A percentile compares a stretch with the other conserved stretches of the same genome.
Evolutionary conservation across 805 yeast genomes (phyloP).

Genomic region (Candida ficus): DNA sequence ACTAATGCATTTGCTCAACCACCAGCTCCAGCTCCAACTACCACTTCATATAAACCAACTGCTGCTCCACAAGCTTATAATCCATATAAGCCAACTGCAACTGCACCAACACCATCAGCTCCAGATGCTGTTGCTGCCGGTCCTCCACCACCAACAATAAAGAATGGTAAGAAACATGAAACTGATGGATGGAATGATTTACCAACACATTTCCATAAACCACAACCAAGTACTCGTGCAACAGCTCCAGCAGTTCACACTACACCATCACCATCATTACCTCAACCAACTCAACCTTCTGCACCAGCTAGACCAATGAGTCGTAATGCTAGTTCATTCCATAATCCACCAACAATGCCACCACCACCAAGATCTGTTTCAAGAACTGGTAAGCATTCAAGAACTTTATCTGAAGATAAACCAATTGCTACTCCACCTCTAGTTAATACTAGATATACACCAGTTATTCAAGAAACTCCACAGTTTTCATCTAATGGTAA

Average conservation of each 20-base stretch:
- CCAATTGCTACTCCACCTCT: conserved; percentile 23
- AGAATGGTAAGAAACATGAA: conserved; percentile 32
- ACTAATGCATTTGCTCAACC: conserved; percentile 6
- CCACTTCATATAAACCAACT: conserved; percentile 22
- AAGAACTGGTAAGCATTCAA: conserved; percentile 20
- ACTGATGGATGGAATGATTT: conserved; percentile 72
- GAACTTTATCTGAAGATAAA: conserved; percentile 7
- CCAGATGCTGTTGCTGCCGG: too few species aligned
- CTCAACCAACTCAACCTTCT: conserved; percentile 24
- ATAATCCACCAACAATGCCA: conserved; percentile 24
- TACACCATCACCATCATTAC: conserved; percentile 9
- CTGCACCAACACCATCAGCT: conserved; percentile 22
- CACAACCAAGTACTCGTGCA: conserved; percentile 31
- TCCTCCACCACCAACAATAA: conserved; percentile 25
- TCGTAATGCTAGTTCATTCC: conserved; percentile 23
- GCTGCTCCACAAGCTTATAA: conserved; percentile 15
- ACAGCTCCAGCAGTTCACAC: conserved; percentile 34
- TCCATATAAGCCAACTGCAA: conserved; percentile 25
- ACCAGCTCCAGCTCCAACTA: conserved; percentile 1
- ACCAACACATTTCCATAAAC: conserved; percentile 45
- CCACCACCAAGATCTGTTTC: conserved; percentile 32
- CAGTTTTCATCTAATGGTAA: conserved; percentile 12
- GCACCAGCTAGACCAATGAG: conserved; percentile 17
- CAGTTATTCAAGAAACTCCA: conserved; percentile 27
- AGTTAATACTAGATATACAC: conserved; percentile 26